These are phyloP conservation scores for Pugionium cornutum DNA, from an alignment of 345 rosid species.

Conservation along the genomic window DNA sequence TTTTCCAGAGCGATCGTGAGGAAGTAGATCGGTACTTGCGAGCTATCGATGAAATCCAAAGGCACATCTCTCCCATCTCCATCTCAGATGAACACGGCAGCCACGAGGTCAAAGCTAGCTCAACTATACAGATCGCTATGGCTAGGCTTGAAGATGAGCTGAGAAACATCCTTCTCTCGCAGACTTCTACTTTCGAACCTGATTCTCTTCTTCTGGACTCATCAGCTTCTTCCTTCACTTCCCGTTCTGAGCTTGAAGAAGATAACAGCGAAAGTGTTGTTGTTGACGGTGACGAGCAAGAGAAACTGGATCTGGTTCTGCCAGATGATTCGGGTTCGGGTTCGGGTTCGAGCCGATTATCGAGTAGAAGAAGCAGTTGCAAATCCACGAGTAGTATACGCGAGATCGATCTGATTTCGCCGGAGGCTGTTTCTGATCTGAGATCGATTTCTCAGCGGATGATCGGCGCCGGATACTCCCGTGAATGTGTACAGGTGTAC, in stretches of 20 bases:
- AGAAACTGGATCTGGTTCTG: conserved; percentile 26
- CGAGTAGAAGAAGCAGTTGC: conserved; percentile 34
- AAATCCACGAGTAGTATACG: conserved; percentile 40
- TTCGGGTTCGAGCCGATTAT: conserved; percentile 38
- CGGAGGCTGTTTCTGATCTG: conserved; percentile 40
- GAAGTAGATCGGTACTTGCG: conserved; percentile 79
- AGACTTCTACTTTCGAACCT: conserved; percentile 58
- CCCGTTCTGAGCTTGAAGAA: conserved; percentile 37
- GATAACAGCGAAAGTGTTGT: conserved; percentile 15
- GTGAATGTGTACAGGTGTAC: conserved; percentile 51
- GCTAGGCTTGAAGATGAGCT: conserved; percentile 97
- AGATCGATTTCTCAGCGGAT: conserved; percentile 36
- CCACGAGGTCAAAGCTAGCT: conserved; percentile 49
- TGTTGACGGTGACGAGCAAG: conserved; percentile 3
- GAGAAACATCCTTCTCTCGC: conserved; percentile 64
- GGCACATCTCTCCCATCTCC: conserved; percentile 42
- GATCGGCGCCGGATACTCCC: conserved; percentile 36
- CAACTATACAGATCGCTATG: conserved; percentile 93
- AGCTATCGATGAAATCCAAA: conserved; percentile 85
- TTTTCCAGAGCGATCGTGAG: conserved; percentile 70
- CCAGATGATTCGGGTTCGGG: conserved; percentile 20
- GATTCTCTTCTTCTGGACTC: conserved; percentile 47
- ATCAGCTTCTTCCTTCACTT: conserved; percentile 44
- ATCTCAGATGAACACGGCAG: conserved; percentile 40
- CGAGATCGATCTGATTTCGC: conserved; percentile 37